These are phyloP conservation scores for Vishniacozyma victoriae DNA, from an alignment of 768 basidiomycete species.

Conservation along the genomic window DNA sequence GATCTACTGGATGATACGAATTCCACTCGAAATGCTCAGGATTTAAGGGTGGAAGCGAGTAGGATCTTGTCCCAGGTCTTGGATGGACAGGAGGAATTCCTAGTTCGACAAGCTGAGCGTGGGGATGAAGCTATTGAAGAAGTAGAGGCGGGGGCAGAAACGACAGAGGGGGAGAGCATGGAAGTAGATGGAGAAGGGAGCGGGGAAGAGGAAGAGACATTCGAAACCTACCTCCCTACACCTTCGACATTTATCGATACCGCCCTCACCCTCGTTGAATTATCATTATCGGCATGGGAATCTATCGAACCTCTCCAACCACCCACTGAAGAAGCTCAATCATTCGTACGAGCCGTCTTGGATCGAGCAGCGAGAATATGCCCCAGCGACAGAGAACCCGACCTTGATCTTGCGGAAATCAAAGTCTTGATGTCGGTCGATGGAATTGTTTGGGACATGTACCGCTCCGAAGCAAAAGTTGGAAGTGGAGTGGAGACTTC, in stretches of 20 bases:
- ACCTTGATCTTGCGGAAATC: slow-evolving; percentile 39
- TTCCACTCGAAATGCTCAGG: slow-evolving; percentile 10
- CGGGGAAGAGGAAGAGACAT: slow-evolving; percentile 17
- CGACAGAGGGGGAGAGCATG: slow-evolving; percentile 4
- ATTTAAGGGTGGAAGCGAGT: slow-evolving; percentile 29
- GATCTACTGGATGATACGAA: slow-evolving; percentile 36
- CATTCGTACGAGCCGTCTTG: slow-evolving; percentile 20
- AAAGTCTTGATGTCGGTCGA: slow-evolving; percentile 33
- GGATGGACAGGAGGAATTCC: slow-evolving; percentile 36
- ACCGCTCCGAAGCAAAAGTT: slow-evolving; percentile 20
- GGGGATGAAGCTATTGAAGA: slow-evolving; percentile 9
- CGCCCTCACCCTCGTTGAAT: slow-evolving; percentile 16
- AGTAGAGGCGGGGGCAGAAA: slow-evolving; percentile 6
- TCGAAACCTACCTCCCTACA: slow-evolving; percentile 37
- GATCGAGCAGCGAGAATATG: slow-evolving; percentile 17
- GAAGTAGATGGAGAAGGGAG: slow-evolving; percentile 10
- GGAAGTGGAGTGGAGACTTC: slow-evolving; percentile 24
- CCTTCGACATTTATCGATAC: slow-evolving; percentile 36
- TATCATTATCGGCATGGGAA: slow-evolving; percentile 32
- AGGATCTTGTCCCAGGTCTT: slow-evolving; percentile 28
- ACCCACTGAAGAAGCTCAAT: slow-evolving; percentile 25
- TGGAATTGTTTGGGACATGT: slow-evolving; percentile 34
- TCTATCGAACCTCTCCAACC: slow-evolving; percentile 13
- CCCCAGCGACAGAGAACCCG: slow-evolving; percentile 27
- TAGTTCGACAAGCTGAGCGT: slow-evolving; percentile 8